Conservation (phyloP, 2,329 filamentous ascomycete genomes). For the Lecanicillium sp. region DNA sequence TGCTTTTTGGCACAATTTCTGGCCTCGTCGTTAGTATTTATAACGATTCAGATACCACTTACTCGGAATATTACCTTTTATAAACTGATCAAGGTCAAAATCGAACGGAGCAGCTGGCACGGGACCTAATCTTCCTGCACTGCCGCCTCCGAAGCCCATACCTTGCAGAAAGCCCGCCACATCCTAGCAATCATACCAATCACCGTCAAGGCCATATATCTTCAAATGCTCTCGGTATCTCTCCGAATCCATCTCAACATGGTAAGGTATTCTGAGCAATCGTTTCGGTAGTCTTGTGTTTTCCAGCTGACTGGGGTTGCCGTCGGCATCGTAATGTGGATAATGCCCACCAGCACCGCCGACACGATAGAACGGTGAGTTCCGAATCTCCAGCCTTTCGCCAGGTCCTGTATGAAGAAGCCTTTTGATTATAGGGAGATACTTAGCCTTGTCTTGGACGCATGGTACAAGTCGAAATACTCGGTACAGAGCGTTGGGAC, state of each 20-base stretch:
- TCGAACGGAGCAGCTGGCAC: not conserved
- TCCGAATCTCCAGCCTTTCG: not conserved
- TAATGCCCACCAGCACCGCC: conserved; percentile 3
- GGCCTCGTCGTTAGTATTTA: not conserved
- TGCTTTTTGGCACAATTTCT: not conserved
- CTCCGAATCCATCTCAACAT: not conserved
- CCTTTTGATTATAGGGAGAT: not conserved
- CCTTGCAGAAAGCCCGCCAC: not conserved
- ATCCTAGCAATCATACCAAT: conserved; percentile 4
- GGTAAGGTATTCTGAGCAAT: not conserved
- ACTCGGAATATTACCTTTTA: not conserved
- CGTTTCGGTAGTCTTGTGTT: not conserved
- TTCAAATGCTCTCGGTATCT: not conserved
- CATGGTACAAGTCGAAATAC: not conserved
- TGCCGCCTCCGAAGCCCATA: not conserved
- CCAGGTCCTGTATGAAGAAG: not conserved
- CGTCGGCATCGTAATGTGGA: not conserved
- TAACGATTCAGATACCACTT: not conserved
- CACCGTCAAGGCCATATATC: not conserved
- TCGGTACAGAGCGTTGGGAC: not conserved
- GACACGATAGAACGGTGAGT: not conserved
- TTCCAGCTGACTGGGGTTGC: not conserved
- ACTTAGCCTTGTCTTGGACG: not conserved
- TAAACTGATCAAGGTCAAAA: not conserved
- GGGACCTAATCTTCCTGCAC: not conserved